Base-by-base conservation (phyloP, 2,329 filamentous ascomycete species). In the Beauveria pseudobassiana region DNA sequence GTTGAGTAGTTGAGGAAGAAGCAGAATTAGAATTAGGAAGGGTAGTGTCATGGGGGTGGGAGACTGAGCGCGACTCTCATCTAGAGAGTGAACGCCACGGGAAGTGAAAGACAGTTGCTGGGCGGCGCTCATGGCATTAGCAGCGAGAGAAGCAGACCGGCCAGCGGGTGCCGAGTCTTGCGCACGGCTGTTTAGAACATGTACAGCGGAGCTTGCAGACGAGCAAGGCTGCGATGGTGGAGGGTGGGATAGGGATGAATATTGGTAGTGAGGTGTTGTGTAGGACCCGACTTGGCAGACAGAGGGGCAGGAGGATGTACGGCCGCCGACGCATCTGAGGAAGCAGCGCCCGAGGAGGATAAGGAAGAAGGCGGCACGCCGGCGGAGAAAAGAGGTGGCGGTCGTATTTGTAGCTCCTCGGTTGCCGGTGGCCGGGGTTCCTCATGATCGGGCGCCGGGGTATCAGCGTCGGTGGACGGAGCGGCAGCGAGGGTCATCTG, bases 191-290 rank as follows among this genome's bases (percentile, higher is more conserved):
- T 30, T 34, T 3, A 55, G 22, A 22, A 61, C 59, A 50, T 61
- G 59, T 24, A 61, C 34, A 16, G 59, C 59, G 3, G 73, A 72
- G 55, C 69, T 66, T 59, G 68, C 69, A 63, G 69, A 71, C 42
- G 78, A 79, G 43, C 76, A 75, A 51, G 75, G 72, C 64, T 77
- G 73, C 63, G 83, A 86, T 65, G 76, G 76, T 66, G 83, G 82
- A 71, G 84, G 66, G 83, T 86, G 69, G 82, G 83, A 73, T 84
- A 85, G 60, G 70, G 66, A 61, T 66, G 78, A 71, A 66, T 79
- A 72, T 65, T 72, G 66, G 62, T 71, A 68, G 62, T 69, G 67
- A 59, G 68, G 68, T 66, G 68, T 68, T 64, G 54, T 30, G 45
- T 50, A 40, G 65, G 67, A 63, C 69, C 69, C 63, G 69, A 67